Evolutionary conservation across 345 rosid species (phyloP), one percentile per base, ranked within the genome.

Genomic region (Acer yangbiense): DNA sequence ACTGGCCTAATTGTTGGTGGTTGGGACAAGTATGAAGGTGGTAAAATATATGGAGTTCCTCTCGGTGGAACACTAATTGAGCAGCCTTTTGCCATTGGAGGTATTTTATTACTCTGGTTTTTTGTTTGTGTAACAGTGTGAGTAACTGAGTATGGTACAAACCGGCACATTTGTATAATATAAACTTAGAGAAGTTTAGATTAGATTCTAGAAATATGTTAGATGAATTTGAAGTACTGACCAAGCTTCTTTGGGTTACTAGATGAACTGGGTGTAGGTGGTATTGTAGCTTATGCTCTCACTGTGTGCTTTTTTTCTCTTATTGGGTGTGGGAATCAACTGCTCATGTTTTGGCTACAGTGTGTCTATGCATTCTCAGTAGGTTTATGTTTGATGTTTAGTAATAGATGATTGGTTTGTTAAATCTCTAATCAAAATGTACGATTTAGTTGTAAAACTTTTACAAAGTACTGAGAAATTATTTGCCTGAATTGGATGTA

Each of bases 41-140:
- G 99, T 35, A 94, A 92, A 82, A 94, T 97, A 65, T 97, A 91
- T 63, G 99, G 98, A 75, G 74, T 97, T 65, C 99, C 99, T 65
- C 98, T 97, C 1, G 98, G 99, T 44, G 99, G 98, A 81, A 90
- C 99, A 41, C 74, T 97, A n/a, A 54, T 97, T 50, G 97, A 97
- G 88, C 98, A 91, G 86, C 98, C 99, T 39, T 97, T 97, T 81
- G 86, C 98, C 20, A 93, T 97, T 82, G 98, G 98, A 93, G 99
- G 98, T 97, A 79, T 21, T 63, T 14, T 69, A 21, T 68, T 76
- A 8, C 12, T 62, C 18, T 7, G 17, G 44, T 39, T 29, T 29
- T 29, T 29, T 65, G 39, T 69, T 12, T n/a, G 64, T 60, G 8
- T 64, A 18, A 29, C 18, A 7, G 18, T 64, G 39, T 64, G 68